phyloP scores from a whole-genome alignment of 140 eudicot species.

The Oenanthe javanica region DNA sequence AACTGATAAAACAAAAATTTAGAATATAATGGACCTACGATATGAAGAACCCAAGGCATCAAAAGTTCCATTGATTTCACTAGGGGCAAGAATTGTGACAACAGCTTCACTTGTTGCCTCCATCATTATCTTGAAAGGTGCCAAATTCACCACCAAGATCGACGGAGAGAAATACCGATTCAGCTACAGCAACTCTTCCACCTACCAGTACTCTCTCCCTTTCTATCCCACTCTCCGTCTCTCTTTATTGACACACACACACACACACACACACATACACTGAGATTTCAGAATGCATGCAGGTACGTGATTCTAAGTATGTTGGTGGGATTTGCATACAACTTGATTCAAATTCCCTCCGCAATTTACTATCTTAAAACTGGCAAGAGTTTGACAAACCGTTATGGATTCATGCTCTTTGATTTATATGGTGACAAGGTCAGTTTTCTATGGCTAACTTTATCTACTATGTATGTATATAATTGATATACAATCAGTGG shows the following conservation, averaged over 20 bases:
- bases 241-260: not conserved
- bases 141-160: not conserved
- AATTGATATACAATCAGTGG: not conserved
- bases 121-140: constrained; percentile 10
- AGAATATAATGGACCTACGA: not conserved
- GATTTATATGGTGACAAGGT: constrained; percentile 31
- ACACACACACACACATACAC: not conserved
- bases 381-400: constrained; percentile 16
- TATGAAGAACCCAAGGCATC: constrained; percentile 8
- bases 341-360: constrained; percentile 20
- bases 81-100: constrained; percentile 13
- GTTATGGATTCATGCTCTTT: constrained; percentile 1
- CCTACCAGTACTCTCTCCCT: not conserved
- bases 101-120: constrained; percentile 18
- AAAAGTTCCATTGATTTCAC: not conserved
- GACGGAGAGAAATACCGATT: not conserved
- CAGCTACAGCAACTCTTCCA: not conserved
- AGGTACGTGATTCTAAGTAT: constrained; percentile 23
- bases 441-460: not conserved
- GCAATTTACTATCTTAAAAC: constrained; percentile 18
- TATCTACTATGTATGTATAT: not conserved
- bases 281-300: not conserved
- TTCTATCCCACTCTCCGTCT: no score
- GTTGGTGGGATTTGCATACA: constrained; percentile 21
- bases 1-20: no score